Evolutionary conservation across 106 monocot genomes (phyloP).

Genomic region (Amphibolis antarctica): DNA sequence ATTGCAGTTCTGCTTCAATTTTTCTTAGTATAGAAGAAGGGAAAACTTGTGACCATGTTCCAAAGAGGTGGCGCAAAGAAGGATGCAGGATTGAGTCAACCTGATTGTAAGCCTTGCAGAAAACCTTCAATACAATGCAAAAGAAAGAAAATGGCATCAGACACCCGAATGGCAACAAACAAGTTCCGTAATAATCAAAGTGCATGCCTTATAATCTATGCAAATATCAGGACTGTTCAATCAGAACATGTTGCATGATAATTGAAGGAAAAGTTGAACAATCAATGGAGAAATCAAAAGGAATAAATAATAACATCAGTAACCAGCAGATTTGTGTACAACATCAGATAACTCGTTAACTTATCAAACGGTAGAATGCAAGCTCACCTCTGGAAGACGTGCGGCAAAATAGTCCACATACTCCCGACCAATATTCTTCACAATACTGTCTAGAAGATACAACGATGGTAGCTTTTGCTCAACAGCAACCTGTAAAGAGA

Average conservation of each 20-base stretch:
- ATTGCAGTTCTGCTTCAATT: constrained; percentile 62
- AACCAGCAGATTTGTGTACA: no score
- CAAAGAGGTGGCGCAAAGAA: constrained; percentile 84
- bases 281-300: background rate
- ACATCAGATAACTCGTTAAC: no score
- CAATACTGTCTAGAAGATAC: constrained; percentile 94
- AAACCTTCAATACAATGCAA: constrained; percentile 34
- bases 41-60: constrained; percentile 89
- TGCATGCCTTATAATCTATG: background rate
- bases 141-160: background rate
- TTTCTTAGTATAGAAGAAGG: constrained; percentile 36
- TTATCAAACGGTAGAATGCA: background rate
- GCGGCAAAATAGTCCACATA: constrained; percentile 69
- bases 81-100: constrained; percentile 51
- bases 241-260: background rate
- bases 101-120: constrained; percentile 67
- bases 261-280: background rate
- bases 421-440: constrained; percentile 87
- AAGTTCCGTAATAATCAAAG: background rate
- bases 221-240: no score
- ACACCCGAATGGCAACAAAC: background rate
- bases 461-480: constrained; percentile 87
- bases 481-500: constrained; percentile 39
- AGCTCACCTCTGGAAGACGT: constrained; percentile 62
- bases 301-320: no score